These are phyloP conservation scores for Verticillium albo-atrum DNA, from an alignment of 2,329 filamentous ascomycete species.

Conservation along the genomic window DNA sequence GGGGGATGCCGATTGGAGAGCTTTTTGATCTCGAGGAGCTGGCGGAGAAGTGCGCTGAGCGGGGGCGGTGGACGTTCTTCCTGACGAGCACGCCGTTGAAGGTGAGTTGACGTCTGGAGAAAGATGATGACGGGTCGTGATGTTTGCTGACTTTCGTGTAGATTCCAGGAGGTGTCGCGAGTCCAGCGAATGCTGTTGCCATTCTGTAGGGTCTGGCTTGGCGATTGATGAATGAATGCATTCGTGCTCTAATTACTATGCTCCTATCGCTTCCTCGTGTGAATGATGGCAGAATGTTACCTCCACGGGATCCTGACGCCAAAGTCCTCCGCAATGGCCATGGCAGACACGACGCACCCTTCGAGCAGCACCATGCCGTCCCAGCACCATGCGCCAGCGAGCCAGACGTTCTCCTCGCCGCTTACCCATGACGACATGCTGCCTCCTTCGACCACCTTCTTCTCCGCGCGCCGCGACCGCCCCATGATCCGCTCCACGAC, in stretches of 20 bases:
- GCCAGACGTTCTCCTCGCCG: conserved; percentile 48
- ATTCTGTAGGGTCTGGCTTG: conserved; percentile 19
- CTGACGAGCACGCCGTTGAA: conserved; percentile 32
- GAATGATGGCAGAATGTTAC: background rate
- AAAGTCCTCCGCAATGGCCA: conserved; percentile 48
- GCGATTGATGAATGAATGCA: background rate
- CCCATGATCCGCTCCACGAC: conserved; percentile 42
- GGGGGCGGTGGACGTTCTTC: conserved; percentile 38
- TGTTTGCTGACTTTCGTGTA: conserved; percentile 10
- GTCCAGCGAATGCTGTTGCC: conserved; percentile 31
- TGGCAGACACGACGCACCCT: conserved; percentile 55
- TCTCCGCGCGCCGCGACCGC: background rate
- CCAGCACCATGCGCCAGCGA: conserved; percentile 60
- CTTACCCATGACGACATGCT: conserved; percentile 41
- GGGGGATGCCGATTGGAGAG: conserved; percentile 39
- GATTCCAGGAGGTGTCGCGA: conserved; percentile 30
- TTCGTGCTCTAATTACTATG: background rate
- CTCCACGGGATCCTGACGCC: conserved; percentile 38
- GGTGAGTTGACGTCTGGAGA: conserved; percentile 5
- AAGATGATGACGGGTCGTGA: no score
- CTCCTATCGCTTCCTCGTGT: background rate
- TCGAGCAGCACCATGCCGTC: conserved; percentile 60
- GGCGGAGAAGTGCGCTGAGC: conserved; percentile 46
- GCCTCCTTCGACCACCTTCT: conserved; percentile 4
- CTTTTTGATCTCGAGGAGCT: conserved; percentile 27